Percentiles rank a stretch among this genome's conserved stretches.
phyloP scores from a whole-genome alignment of 441 rosid species.

The Euphorbia schlechtendalii region DNA sequence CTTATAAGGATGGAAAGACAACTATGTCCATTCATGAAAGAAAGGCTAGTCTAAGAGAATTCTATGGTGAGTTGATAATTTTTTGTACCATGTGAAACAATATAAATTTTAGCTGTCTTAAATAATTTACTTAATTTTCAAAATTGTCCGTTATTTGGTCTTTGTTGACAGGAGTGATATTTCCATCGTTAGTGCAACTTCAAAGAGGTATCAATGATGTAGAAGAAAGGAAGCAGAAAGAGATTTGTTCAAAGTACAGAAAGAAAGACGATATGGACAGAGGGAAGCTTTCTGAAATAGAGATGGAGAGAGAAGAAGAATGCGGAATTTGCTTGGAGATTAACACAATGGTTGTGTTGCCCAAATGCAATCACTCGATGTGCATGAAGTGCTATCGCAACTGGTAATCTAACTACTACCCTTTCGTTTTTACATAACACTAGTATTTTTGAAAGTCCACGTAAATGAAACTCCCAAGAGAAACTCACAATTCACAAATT shows the following conservation, averaged over 20 bases:
- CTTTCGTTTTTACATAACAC: no score
- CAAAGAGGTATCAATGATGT: constrained; percentile 46
- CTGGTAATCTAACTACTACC: constrained; percentile 47
- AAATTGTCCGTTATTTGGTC: constrained; percentile 5
- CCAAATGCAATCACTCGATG: constrained; percentile 83
- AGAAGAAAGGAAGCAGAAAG: constrained; percentile 35
- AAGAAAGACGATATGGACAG: constrained; percentile 39
- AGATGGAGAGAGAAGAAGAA: constrained; percentile 83
- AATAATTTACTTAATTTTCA: not conserved
- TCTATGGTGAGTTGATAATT: no score
- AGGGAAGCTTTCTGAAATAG: constrained; percentile 62
- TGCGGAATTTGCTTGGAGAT: constrained; percentile 95
- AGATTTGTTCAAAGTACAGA: constrained; percentile 38
- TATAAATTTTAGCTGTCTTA: no score
- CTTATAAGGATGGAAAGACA: constrained; percentile 56
- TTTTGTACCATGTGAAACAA: no score
- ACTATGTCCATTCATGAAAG: constrained; percentile 61
- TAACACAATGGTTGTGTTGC: constrained; percentile 77
- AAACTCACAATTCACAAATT: no score
- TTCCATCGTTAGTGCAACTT: constrained; percentile 78
- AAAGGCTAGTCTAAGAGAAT: constrained; percentile 77
- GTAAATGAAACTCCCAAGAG: no score
- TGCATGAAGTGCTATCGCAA: constrained; percentile 87
- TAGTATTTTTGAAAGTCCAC: no score
- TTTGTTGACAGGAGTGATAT: constrained; percentile 56